phyloP scores from a whole-genome alignment of 257 asterid genomes.

The Voacanga thouarsii region DNA sequence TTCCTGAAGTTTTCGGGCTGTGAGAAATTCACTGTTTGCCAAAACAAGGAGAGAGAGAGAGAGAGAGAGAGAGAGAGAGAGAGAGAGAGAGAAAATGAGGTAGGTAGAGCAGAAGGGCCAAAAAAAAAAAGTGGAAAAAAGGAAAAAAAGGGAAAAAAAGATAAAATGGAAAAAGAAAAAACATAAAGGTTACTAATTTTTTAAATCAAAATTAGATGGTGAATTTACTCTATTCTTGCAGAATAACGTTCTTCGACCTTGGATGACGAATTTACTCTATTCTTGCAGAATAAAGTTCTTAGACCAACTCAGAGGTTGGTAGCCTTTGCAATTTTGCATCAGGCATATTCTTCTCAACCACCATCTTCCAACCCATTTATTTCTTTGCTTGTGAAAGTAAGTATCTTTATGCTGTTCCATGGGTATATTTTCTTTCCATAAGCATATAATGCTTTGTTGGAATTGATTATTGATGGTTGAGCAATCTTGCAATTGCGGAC shows the following conservation, averaged over 20 bases:
- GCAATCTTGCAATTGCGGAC: neutral
- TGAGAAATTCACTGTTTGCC: neutral
- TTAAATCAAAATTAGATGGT: neutral
- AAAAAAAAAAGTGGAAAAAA: neutral
- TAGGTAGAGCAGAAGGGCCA: neutral
- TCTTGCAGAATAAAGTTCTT: slow-evolving; percentile 64
- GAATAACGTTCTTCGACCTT: neutral
- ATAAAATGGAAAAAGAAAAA: neutral
- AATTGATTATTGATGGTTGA: neutral
- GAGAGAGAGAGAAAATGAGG: neutral
- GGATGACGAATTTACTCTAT: neutral
- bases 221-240: neutral
- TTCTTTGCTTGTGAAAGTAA: slow-evolving; percentile 72
- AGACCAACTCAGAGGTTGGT: slow-evolving; percentile 67
- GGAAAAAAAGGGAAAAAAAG: no score
- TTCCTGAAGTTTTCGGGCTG: neutral
- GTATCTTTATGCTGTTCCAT: slow-evolving; percentile 21
- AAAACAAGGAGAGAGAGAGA: neutral
- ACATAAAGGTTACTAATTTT: neutral
- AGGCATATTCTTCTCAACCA: slow-evolving; percentile 65
- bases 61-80: neutral
- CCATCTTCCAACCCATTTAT: slow-evolving; percentile 77
- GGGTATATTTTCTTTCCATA: neutral
- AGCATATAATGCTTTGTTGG: slow-evolving; percentile 2
- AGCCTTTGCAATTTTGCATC: slow-evolving; percentile 68